phyloP scores from a whole-genome alignment of 345 rosid genomes.

The Erodium maritimum region DNA sequence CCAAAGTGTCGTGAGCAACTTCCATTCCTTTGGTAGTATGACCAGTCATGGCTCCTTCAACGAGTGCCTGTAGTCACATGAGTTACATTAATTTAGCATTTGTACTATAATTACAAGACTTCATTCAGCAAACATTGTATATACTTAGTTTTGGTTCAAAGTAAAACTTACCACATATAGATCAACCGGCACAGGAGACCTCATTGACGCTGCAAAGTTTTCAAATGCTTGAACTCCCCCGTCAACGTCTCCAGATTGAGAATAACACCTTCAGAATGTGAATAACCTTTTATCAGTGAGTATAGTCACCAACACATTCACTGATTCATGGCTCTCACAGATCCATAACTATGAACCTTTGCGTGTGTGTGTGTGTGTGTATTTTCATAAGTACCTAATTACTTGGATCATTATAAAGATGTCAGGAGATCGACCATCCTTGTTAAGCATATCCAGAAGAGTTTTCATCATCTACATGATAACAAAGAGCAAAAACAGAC shows the following conservation, averaged over 20 bases:
- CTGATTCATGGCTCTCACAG: not conserved
- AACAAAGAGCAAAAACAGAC: not conserved
- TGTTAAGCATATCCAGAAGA: constrained; percentile 66
- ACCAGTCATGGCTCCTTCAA: constrained; percentile 84
- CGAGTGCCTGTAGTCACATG: constrained; percentile 44
- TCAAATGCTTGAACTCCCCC: constrained; percentile 50
- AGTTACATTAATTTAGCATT: constrained; percentile 3
- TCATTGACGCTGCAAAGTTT: constrained; percentile 47
- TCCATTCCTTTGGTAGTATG: constrained; percentile 81
- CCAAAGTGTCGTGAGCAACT: constrained; percentile 78
- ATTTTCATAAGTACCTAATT: constrained; percentile 42
- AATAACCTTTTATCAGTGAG: not conserved
- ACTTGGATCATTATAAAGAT: constrained; percentile 44
- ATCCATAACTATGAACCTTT: not conserved
- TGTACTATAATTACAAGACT: no score
- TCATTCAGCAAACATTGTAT: not conserved
- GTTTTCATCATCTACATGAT: constrained; percentile 54
- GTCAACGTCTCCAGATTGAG: constrained; percentile 57
- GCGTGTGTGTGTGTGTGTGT: not conserved
- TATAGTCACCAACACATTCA: no score
- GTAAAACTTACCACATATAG: constrained; percentile 51
- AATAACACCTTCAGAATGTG: constrained; percentile 58
- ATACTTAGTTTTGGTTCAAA: no score
- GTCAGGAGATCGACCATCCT: constrained; percentile 57
- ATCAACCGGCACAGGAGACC: constrained; percentile 26